Evolutionary conservation across 352 stramenopile species (phyloP), one percentile per base, ranked within the genome.

Genomic region (Pythium aristosporum): DNA sequence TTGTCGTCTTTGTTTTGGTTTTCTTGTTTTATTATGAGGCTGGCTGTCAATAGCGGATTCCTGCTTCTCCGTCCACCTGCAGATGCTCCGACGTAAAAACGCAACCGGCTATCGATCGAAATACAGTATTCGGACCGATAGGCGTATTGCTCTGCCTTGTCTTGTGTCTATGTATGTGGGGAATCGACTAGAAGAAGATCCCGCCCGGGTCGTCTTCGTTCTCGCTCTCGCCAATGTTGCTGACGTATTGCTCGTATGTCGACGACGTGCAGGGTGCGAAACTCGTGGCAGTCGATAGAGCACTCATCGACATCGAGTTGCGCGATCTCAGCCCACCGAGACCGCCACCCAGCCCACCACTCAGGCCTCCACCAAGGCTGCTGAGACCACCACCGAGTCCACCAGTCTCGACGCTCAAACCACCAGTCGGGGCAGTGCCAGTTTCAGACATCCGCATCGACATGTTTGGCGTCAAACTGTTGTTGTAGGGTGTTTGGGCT

Each of bases 211-310:
- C 85, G 67, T 92, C 85, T 44, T 68, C 84, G 68, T 77, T 82
- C 64, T 95, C 84, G 67, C 77, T 82, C 65, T 93, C 85, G 63
- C 89, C 79, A 63, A 95, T 89, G 72, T 93, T 92, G 73, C 79
- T 93, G 44, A 95, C 86, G 61, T 95, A 95, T 57, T 93, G 84
- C 67, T 93, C 86, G 65, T 93, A 95, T 12, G 86, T 93, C 28
- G 85, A 85, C 36, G 84, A 91, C 37, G 84, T 91, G 21, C 79
- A 73, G 30, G 85, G 73, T 42, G 87, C 67, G 48, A 77, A 76
- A 34, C 78, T 85, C 7, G 72, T 75, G 16, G 75, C 80, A 20
- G 69, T 86, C 37, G 86, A 91, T 34, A 95, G 71, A 50, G 81
- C 84, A 56, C 79, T 93, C 86, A 95, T 95, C 47, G 86, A 95